Base-by-base conservation (phyloP, 1,139 yeast genomes). In the Ogataea hybrid region DNA sequence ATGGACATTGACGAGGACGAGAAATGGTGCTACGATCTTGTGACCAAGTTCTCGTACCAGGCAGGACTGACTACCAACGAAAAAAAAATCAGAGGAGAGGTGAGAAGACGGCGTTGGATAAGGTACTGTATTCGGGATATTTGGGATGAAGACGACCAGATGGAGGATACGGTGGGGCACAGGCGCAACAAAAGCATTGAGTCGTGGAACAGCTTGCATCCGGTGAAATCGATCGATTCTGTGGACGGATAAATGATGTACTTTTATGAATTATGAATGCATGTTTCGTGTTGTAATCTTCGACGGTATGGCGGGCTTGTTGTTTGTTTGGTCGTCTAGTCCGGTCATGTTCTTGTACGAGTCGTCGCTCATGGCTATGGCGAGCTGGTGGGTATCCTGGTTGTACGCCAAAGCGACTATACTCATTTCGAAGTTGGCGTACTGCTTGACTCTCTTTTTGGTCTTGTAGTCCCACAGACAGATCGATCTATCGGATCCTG, bases 401-500 rank as follows among this genome's bases (percentile, higher is more conserved):
- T 63, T 61, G 25, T 75, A 63, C 41, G 70, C 83, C 41, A 84
- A 46, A 25, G 73, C 69, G 41, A 77, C 73, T 1, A 85, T 75
- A 28, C 54, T 49, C 35, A 62, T 59, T 2, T 71, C 71, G 39
- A 83, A 70, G 46, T 71, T 73, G 10, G 78, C 73, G 48, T 72
- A 78, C 56, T 80, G 81, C 57, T 70, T 79, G 50, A 77, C 68
- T 52, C 89, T 71, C 61, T 79, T 83, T 43, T 80, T 70, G 29
- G 79, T 69, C 35, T 71, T 67, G 59, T 76, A 75, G 56, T 86
- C 87, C 97, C 97, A 89, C 15, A 82, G 62, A 50, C 88, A 83
- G 1, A 88, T 77, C 32, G 75, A 67, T 0, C 88, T 81, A 61
- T 89, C 96, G 0, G 90, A 79, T 0, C 95, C 96, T 1, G 82